Conservation (phyloP, 495 filamentous ascomycete species). For the Penicillium diatomitis region DNA sequence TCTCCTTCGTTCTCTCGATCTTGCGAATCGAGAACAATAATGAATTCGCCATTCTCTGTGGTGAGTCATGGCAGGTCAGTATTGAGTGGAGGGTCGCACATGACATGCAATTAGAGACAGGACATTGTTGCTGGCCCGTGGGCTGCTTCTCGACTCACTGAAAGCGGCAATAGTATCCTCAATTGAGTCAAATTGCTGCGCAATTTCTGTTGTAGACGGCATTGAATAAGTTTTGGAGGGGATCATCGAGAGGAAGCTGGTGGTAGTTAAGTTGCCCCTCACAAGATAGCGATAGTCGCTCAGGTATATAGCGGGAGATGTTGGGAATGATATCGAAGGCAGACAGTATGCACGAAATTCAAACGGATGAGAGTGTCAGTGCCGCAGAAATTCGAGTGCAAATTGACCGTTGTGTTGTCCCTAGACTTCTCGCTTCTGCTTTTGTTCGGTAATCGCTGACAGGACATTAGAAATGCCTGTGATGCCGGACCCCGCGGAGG, state of each 20-base stretch:
- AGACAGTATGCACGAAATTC: no score
- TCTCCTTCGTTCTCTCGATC: conserved; percentile 96
- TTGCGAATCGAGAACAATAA: conserved; percentile 85
- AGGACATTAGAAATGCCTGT: conserved; percentile 22
- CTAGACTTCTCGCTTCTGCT: conserved; percentile 5
- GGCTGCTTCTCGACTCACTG: conserved; percentile 44
- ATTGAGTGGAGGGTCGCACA: background rate
- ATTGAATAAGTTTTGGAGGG: conserved; percentile 15
- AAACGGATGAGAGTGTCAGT: no score
- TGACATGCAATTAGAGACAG: background rate
- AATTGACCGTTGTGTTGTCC: conserved; percentile 1
- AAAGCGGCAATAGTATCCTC: conserved; percentile 78
- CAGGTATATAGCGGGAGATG: background rate
- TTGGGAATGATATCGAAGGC: background rate
- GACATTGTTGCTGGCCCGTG: no score
- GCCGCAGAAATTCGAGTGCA: background rate
- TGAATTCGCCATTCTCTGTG: conserved; percentile 80
- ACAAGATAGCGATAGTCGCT: conserved; percentile 5
- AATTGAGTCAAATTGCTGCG: conserved; percentile 65
- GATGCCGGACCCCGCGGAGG: conserved; percentile 15
- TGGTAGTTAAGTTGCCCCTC: conserved; percentile 14
- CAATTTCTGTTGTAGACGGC: conserved; percentile 27
- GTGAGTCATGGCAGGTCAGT: conserved; percentile 10
- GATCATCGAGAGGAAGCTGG: background rate
- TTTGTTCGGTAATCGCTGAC: conserved; percentile 16